Conservation (phyloP, 2,329 filamentous ascomycete species). For the Fusarium hainanense region DNA sequence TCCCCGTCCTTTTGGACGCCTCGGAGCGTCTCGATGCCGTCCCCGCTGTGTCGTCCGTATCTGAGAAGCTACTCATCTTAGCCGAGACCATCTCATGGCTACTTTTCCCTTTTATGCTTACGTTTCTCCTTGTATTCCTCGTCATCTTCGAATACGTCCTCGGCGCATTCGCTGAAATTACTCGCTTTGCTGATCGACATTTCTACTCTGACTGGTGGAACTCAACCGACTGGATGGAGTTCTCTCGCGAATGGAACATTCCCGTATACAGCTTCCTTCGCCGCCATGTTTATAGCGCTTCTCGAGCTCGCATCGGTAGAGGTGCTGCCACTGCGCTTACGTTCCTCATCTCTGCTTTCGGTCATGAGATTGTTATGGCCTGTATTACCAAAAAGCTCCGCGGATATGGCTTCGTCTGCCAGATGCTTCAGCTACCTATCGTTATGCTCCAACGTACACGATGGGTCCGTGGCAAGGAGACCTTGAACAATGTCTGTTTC, state of each 20-base stretch:
- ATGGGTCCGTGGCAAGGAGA: conserved; percentile 77
- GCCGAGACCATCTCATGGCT: conserved; percentile 91
- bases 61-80: conserved; percentile 81
- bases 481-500: conserved; percentile 89
- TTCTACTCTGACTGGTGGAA: conserved; percentile 89
- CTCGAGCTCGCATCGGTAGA: conserved; percentile 79
- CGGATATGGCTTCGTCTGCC: conserved; percentile 91
- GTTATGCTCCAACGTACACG: conserved; percentile 88
- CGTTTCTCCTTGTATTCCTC: conserved; percentile 93
- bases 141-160: conserved; percentile 98
- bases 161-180: conserved; percentile 94
- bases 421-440: conserved; percentile 97
- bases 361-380: conserved; percentile 96
- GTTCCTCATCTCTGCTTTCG: conserved; percentile 88
- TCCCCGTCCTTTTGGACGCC: conserved; percentile 85
- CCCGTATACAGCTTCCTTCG: conserved; percentile 96
- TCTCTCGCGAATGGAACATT: conserved; percentile 97
- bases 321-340: conserved; percentile 86
- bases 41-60: conserved; percentile 52
- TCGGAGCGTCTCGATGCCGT: conserved; percentile 61
- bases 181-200: conserved; percentile 89
- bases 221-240: conserved; percentile 91
- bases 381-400: conserved; percentile 97
- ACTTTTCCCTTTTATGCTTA: conserved; percentile 97
- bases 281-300: conserved; percentile 91